A percentile compares a stretch with the other conserved stretches of the same genome.
Conservation (phyloP, 2,329 filamentous ascomycete species). For the Pseudogymnoascus sp. region DNA sequence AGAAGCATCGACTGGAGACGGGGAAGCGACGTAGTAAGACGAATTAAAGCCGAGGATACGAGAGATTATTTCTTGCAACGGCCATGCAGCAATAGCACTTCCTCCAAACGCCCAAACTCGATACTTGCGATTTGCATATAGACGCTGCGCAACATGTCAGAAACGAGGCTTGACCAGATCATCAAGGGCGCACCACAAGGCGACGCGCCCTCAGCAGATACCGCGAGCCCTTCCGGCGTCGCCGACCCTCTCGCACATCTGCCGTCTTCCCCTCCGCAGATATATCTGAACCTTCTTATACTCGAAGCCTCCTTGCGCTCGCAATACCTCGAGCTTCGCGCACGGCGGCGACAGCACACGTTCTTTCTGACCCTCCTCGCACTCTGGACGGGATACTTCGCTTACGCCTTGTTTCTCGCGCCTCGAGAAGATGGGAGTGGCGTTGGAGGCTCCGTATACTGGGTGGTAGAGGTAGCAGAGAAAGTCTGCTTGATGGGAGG, state of each 20-base stretch:
- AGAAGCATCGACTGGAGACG: background rate
- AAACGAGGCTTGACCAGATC: constrained; percentile 56
- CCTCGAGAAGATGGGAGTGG: constrained; percentile 91
- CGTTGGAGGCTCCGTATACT: constrained; percentile 89
- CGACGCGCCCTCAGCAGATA: constrained; percentile 35
- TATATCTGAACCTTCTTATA: constrained; percentile 95
- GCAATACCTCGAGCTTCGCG: constrained; percentile 85
- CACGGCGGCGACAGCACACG: constrained; percentile 81
- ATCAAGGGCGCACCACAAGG: constrained; percentile 81
- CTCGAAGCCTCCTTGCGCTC: constrained; percentile 89
- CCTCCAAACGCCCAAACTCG: background rate
- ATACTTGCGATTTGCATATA: background rate
- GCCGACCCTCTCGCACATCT: constrained; percentile 32
- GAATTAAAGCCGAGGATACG: background rate
- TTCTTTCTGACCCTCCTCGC: constrained; percentile 79
- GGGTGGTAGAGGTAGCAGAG: constrained; percentile 84
- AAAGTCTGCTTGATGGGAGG: constrained; percentile 89
- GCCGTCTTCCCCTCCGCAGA: constrained; percentile 39
- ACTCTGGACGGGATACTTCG: constrained; percentile 76
- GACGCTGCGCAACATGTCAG: background rate
- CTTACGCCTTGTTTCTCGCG: constrained; percentile 86
- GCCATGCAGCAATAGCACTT: constrained; percentile 3
- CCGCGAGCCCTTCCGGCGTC: constrained; percentile 31
- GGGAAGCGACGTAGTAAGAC: background rate
- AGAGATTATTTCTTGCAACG: background rate